Conservation (phyloP, 352 stramenopile genomes). For the Blastocystis sp. region DNA sequence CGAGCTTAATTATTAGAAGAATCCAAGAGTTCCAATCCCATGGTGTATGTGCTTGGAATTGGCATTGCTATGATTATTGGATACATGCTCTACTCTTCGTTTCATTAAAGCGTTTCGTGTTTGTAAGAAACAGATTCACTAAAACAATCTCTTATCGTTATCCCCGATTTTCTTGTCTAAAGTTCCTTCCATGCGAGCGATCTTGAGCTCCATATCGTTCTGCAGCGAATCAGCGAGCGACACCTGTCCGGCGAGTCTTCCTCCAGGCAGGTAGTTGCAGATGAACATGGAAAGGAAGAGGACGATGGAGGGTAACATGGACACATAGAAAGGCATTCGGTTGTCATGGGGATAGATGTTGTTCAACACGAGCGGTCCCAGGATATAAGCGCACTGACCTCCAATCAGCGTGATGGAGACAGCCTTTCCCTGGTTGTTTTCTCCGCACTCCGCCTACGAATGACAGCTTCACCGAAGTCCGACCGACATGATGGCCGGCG, state of each 20-base stretch:
- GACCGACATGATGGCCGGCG: conserved; percentile 29
- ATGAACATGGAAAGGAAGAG: conserved; percentile 25
- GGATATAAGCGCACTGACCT: conserved; percentile 30
- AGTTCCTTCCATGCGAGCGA: background rate
- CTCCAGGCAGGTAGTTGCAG: conserved; percentile 44
- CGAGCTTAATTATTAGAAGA: background rate
- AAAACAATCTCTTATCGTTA: background rate
- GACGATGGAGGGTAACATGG: background rate
- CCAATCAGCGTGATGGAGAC: conserved; percentile 15
- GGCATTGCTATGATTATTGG: background rate
- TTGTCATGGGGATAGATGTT: conserved; percentile 54
- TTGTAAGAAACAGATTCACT: conserved; percentile 23
- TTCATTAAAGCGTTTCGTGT: background rate
- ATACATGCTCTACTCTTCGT: background rate
- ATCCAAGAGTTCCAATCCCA: background rate
- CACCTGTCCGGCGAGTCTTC: conserved; percentile 23
- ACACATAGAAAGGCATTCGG: conserved; percentile 40
- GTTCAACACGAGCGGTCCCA: conserved; percentile 26
- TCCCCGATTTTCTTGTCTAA: background rate
- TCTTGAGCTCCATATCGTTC: conserved; percentile 15
- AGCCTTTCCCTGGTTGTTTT: conserved; percentile 39
- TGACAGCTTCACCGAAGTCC: background rate
- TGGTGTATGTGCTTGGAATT: background rate
- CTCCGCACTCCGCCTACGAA: conserved; percentile 45
- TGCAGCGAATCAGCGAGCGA: conserved; percentile 24